phyloP scores from a whole-genome alignment of 179 eudicot species.

The Spinacia oleracea region DNA sequence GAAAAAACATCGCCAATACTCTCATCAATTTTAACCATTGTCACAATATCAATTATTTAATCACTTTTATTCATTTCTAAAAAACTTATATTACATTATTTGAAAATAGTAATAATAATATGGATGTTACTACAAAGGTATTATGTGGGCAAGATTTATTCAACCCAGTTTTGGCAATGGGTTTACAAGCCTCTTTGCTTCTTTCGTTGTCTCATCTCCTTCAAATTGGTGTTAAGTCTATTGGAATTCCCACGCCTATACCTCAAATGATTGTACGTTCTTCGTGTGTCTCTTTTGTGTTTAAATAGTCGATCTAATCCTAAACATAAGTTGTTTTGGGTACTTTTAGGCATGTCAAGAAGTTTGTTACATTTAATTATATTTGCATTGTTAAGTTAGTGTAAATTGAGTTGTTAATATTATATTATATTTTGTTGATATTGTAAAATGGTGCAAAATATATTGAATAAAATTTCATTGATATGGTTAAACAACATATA shows the following conservation, averaged over 20 bases:
- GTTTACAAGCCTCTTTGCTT: slow-evolving; percentile 57
- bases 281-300: not conserved
- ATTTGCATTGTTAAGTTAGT: too few species aligned
- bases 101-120: too few species aligned
- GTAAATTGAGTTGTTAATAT: too few species aligned
- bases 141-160: slow-evolving; percentile 52
- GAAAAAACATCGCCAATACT: slow-evolving; percentile 14
- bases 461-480: too few species aligned
- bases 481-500: too few species aligned
- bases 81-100: not conserved
- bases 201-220: slow-evolving; percentile 60
- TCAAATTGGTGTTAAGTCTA: slow-evolving; percentile 59
- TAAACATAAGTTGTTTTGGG: not conserved
- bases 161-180: slow-evolving; percentile 68
- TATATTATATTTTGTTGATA: too few species aligned
- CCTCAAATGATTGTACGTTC: slow-evolving; percentile 72
- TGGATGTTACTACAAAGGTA: slow-evolving; percentile 42
- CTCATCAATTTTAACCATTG: not conserved
- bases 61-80: not conserved
- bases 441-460: too few species aligned
- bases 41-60: not conserved
- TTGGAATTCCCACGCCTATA: slow-evolving; percentile 64
- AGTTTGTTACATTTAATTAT: too few species aligned
- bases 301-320: not conserved
- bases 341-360: not conserved